Evolutionary conservation across 495 filamentous ascomycete genomes (phyloP).

Genomic region (Lasiosphaeria hispida): DNA sequence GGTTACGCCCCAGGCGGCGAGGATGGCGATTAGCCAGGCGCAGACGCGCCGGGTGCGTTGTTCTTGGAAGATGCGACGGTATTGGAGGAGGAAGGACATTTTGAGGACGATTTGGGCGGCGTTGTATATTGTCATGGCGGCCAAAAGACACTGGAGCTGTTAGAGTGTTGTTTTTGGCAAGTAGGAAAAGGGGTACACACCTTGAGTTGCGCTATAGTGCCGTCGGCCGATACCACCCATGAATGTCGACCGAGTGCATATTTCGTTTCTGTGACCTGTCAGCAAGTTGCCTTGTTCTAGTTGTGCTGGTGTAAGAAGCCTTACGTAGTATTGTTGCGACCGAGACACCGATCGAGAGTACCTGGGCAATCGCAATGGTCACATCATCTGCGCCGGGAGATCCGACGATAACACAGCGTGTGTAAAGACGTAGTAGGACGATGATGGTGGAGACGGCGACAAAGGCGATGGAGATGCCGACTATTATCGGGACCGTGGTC

Average conservation of each 20-base stretch:
- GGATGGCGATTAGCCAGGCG: constrained; percentile 13
- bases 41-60: constrained; percentile 13
- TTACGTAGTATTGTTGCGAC: constrained; percentile 20
- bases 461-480: constrained; percentile 21
- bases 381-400: constrained; percentile 20
- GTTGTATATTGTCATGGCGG: constrained; percentile 23
- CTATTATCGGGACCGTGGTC: constrained; percentile 16
- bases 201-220: constrained; percentile 19
- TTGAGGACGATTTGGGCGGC: constrained; percentile 34
- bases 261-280: constrained; percentile 14
- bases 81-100: constrained; percentile 38
- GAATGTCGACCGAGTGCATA: constrained; percentile 21
- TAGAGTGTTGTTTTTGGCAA: background rate
- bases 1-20: constrained; percentile 18
- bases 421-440: constrained; percentile 22
- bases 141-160: constrained; percentile 18
- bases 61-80: constrained; percentile 27
- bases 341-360: constrained; percentile 20
- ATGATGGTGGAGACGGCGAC: constrained; percentile 11
- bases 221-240: constrained; percentile 19
- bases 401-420: constrained; percentile 18
- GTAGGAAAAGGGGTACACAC: background rate
- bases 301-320: background rate
- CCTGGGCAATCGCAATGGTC: constrained; percentile 22
- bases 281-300: background rate